Percentiles rank a stretch among this genome's conserved stretches.
phyloP scores from a whole-genome alignment of 257 asterid species.

The Przewalskia tangutica region DNA sequence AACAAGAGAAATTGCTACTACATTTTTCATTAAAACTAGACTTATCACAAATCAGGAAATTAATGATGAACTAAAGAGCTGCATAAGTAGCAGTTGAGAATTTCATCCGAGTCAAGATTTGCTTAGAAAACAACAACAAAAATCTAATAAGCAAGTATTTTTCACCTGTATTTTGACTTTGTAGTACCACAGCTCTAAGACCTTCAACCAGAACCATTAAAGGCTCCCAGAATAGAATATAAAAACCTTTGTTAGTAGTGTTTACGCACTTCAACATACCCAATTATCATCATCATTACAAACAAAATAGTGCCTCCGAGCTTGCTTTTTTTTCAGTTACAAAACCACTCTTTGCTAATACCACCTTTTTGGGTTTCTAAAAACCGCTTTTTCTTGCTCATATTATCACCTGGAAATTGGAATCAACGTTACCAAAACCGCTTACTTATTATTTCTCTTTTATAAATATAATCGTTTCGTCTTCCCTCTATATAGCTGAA shows the following conservation, averaged over 20 bases:
- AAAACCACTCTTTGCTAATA: constrained; percentile 46
- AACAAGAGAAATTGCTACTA: background rate
- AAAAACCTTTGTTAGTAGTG: background rate
- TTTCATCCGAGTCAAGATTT: background rate
- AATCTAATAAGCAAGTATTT: background rate
- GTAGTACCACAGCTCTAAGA: background rate
- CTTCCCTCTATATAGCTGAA: constrained; percentile 1
- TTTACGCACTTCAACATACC: constrained; percentile 39
- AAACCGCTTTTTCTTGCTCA: constrained; percentile 4
- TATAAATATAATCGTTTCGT: background rate
- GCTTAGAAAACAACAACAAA: background rate
- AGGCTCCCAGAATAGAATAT: background rate
- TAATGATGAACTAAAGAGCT: background rate
- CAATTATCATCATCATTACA: constrained; percentile 21
- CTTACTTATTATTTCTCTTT: background rate
- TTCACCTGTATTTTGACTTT: constrained; percentile 30
- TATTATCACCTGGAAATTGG: constrained; percentile 26
- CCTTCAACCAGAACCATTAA: constrained; percentile 46
- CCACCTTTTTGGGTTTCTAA: constrained; percentile 19
- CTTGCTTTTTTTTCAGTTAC: constrained; percentile 70
- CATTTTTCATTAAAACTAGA: background rate
- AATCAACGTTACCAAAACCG: constrained; percentile 19
- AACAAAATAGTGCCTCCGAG: constrained; percentile 20
- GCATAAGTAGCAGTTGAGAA: background rate
- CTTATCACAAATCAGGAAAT: background rate